Base-by-base conservation (phyloP, 306 rosid species). In the Cicer judaicum region DNA sequence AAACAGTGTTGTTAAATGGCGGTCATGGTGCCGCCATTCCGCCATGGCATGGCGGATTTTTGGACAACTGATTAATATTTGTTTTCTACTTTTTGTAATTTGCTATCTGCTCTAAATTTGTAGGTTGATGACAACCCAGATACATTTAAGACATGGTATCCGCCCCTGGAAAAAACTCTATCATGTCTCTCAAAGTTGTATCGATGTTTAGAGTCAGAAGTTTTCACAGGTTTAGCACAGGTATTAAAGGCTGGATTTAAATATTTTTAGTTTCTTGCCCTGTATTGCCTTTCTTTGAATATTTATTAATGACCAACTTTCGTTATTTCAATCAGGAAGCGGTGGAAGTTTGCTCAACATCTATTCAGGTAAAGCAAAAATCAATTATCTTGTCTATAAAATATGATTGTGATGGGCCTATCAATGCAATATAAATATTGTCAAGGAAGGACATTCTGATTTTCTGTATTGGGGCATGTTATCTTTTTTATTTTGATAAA, bases 171-270 rank as follows among this genome's bases (percentile, higher is more conserved):
- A 86, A 95, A 92, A 85, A 92, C 99, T 12, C 64, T 95, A 53
- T 90, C 99, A 53, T 92, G 92, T 73, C 98, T 95, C 86, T 92
- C 98, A 36, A 95, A 92, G 91, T 79, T 92, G 83, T 90, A 95
- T 79, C 98, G 92, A 39, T 90, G 98, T 81, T 84, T 95, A 81
- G 99, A 95, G 81, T 85, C 90, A 48, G 92, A 53, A 55, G 99
- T 95, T 68, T 95, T 95, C 80, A 95, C 98, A 16, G 99, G 99
- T 75, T 85, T 95, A 87, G 99, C 98, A 38, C 99, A 95, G 99
- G 99, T 94, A 88, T 55, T 48, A 10, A 14, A 68, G 68, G 63
- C 69, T 82, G 80, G 63, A 48, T 46, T 40, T 70, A 19, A 34
- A 46, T 65, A 52, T 49, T 70, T 57, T 47, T 50, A 41, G 67